These are phyloP conservation scores for maize (Zea mays) DNA, from an alignment of 176 grass and related monocot species.

Conservation along the genomic window Zm-B73-REFERENCE-NAM-5.0 NC_050097.1:231631001-231631500, in stretches of 20 bases:
- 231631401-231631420: conserved; percentile 20
- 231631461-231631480: conserved; percentile 18
- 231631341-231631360: background rate
- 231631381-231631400: background rate
- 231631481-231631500: background rate
- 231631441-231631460: background rate
- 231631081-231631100: background rate
- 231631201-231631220: conserved; percentile 27
- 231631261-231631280: background rate
- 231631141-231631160: background rate
- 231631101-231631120: conserved; percentile 10
- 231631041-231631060: background rate
- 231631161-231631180: conserved; percentile 28
- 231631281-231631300: background rate
- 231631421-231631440: background rate
- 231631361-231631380: conserved; percentile 27
- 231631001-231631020: background rate
- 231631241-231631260: background rate
- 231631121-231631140: too few relatives aligned
- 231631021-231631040: background rate
- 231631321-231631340: background rate
- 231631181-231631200: conserved; percentile 12
- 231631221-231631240: background rate
- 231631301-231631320: background rate
- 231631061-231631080: background rate